Evolutionary conservation across 2,329 filamentous ascomycete genomes (phyloP), one percentile per base, ranked within the genome.

Genomic region (Pseudopyrenochaeta lycopersici): DNA sequence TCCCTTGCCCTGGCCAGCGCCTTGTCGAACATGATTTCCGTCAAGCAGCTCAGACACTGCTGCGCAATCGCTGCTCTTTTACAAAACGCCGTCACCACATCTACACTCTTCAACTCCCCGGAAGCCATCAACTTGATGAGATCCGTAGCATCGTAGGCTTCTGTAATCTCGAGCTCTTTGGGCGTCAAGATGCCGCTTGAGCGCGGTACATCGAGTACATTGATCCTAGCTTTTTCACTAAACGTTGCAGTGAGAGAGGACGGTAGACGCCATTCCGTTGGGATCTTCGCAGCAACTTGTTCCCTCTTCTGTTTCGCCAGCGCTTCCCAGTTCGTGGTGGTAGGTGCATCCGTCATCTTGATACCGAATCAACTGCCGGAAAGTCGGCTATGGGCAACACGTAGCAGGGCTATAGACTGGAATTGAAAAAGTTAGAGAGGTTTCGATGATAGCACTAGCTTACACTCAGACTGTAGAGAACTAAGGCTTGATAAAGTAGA

Each of bases 41-140:
- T 80, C 9, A 79, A 49, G 48, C 77, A 79, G 49, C 72, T 77
- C 12, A 84, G 82, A 17, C 86, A 71, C 63, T 88, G 86, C 49
- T 88, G 85, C 1, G 86, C 85, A 38, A 83, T 77, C 0, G 80
- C 78, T 1, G 81, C 80, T 6, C 81, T 74, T 61, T 83, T 83
- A 57, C 80, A 81, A 60, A 83, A 89, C 0, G 84, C 85, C 12
- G 69, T 74, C 1, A 78, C 75, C 1, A 86, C 83, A 14, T 83
- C 78, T 10, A 68, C 56, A 31, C 68, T 72, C 20, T 33, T 74
- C 0, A 69, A 44, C 2, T 68, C 43, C 1, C 68, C 57, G 1
- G 41, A 54, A 2, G 35, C 35, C 62, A 77, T 70, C 46, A 65
- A 41, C 2, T 60, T 46, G 1, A 76, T 54, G 11, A 77, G 47